Evolutionary conservation across 176 grass and related monocot genomes (phyloP).

Genomic region (Thalia dealbata): DNA sequence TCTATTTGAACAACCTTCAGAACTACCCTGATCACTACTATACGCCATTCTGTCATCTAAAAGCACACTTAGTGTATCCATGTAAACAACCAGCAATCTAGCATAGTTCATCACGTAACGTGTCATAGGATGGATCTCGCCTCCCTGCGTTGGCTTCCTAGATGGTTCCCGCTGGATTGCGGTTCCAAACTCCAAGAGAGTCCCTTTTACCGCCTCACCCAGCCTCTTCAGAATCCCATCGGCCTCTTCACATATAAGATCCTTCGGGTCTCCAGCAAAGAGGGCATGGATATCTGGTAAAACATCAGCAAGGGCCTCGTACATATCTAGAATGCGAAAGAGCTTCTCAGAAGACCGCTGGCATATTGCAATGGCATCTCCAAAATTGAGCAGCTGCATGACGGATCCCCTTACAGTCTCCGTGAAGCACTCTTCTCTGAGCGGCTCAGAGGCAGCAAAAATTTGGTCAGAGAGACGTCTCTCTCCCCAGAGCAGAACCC

Average conservation of each 20-base stretch:
- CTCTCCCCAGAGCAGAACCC: slow-evolving; percentile 61
- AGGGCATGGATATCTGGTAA: slow-evolving; percentile 62
- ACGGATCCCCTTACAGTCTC: slow-evolving; percentile 71
- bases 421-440: slow-evolving; percentile 68
- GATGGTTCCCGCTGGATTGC: slow-evolving; percentile 76
- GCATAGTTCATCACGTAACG: slow-evolving; percentile 98
- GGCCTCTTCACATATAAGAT: slow-evolving; percentile 55
- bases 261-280: slow-evolving; percentile 47
- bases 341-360: slow-evolving; percentile 72
- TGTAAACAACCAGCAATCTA: slow-evolving; percentile 66
- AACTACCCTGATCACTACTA: slow-evolving; percentile 23
- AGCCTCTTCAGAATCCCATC: slow-evolving; percentile 65
- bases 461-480: slow-evolving; percentile 59
- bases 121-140: slow-evolving; percentile 88
- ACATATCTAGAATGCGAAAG: slow-evolving; percentile 83
- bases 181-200: slow-evolving; percentile 72
- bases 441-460: slow-evolving; percentile 44
- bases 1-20: slow-evolving; percentile 27
- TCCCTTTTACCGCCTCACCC: slow-evolving; percentile 68
- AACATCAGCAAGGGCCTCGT: slow-evolving; percentile 73
- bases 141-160: slow-evolving; percentile 53
- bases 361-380: slow-evolving; percentile 72
- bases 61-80: slow-evolving; percentile 52
- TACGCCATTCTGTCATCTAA: slow-evolving; percentile 32
- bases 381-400: slow-evolving; percentile 89